Conservation (phyloP, 1,139 yeast species). For the Candida buenavistaensis region DNA sequence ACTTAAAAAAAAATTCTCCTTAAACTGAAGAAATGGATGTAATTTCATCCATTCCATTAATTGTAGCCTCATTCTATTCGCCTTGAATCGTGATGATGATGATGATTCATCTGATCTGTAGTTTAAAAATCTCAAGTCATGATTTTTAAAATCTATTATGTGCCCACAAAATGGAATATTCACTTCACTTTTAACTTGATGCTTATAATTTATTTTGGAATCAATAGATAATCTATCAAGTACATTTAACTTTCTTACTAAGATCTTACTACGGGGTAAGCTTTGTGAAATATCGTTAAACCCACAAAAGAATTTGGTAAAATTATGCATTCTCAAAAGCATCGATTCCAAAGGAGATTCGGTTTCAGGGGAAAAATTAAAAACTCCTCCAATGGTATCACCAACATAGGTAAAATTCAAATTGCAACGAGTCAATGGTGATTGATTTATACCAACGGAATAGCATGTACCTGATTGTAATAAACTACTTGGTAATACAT, state of each 20-base stretch:
- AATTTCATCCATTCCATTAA: conserved; percentile 42
- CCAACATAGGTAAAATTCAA: conserved; percentile 12
- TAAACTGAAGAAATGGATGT: conserved; percentile 36
- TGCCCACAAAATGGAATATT: conserved; percentile 25
- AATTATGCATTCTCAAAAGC: conserved; percentile 15
- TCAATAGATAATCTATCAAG: conserved; percentile 16
- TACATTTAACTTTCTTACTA: conserved; percentile 16
- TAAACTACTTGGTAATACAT: conserved; percentile 18
- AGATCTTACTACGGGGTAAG: conserved; percentile 11
- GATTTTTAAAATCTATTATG: conserved; percentile 35
- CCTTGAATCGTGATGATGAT: conserved; percentile 18
- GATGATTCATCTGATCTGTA: conserved; percentile 9
- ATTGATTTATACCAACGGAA: conserved; percentile 4
- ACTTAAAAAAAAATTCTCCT: conserved; percentile 26
- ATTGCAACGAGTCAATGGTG: conserved; percentile 8
- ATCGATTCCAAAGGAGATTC: conserved; percentile 10
- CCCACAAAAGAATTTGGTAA: conserved; percentile 18
- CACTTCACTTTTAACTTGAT: conserved; percentile 1
- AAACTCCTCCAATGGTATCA: conserved; percentile 9
- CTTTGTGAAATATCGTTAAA: conserved; percentile 10
- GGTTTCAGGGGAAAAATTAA: conserved; percentile 8
- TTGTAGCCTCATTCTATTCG: conserved; percentile 26
- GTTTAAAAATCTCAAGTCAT: conserved; percentile 35
- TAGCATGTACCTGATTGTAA: conserved; percentile 17
- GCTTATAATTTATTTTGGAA: conserved; percentile 8